These are phyloP conservation scores for Haematococcus sp. DNA, from an alignment of 139 green algal species.

Conservation along the genomic window DNA sequence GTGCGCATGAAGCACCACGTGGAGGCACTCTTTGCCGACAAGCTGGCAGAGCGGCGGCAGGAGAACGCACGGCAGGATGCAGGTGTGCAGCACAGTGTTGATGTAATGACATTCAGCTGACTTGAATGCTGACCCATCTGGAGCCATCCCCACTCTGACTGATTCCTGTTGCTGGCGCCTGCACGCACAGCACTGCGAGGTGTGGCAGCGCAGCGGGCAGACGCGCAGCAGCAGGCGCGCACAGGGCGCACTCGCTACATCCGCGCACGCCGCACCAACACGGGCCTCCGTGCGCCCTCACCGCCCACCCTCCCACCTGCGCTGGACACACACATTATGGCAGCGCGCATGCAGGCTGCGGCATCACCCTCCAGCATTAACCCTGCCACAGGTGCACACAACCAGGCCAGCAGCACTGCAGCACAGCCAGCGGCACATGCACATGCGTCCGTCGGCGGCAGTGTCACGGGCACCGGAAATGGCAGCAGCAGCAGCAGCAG, in stretches of 20 bases:
- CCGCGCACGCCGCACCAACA: background rate
- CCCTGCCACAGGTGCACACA: background rate
- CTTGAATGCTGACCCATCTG: too few species aligned
- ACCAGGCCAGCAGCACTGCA: background rate
- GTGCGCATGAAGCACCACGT: constrained; percentile 12
- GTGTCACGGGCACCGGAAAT: too few species aligned
- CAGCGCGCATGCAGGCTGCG: background rate
- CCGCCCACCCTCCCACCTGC: too few species aligned
- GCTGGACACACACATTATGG: background rate
- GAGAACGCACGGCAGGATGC: background rate
- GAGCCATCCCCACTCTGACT: background rate
- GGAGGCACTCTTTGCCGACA: constrained; percentile 13
- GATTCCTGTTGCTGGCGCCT: too few species aligned
- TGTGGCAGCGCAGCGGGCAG: background rate
- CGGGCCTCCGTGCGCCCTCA: too few species aligned
- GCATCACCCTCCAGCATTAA: background rate
- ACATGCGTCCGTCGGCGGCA: background rate
- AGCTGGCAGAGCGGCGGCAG: constrained; percentile 4
- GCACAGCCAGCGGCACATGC: background rate
- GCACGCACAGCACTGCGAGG: background rate
- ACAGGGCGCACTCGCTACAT: constrained; percentile 5
- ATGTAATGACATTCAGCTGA: too few species aligned
- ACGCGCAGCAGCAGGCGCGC: background rate
- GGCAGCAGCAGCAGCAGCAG: background rate
- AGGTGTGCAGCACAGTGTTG: background rate